A percentile compares a stretch with the other conserved stretches of the same genome.
Conservation (phyloP, 306 rosid genomes). For the Trifolium repens region DNA sequence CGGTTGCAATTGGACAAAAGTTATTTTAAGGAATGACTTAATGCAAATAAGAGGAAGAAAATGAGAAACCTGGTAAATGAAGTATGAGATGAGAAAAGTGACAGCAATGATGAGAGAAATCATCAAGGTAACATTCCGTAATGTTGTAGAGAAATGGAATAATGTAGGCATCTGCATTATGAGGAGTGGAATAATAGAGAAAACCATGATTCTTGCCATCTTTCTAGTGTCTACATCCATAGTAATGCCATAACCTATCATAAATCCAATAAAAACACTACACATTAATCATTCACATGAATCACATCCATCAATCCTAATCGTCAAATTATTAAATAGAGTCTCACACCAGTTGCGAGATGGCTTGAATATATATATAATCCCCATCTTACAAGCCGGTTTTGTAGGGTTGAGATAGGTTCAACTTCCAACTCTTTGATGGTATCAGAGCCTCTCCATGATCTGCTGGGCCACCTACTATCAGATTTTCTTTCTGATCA, state of each 20-base stretch:
- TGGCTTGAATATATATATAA: no score
- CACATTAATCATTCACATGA: neutral
- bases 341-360: no score
- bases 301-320: neutral
- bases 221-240: conserved; percentile 59
- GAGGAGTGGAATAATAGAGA: conserved; percentile 57
- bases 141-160: conserved; percentile 34
- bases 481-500: no score
- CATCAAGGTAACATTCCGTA: conserved; percentile 48
- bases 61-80: conserved; percentile 64
- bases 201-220: conserved; percentile 59
- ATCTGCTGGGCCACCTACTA: no score
- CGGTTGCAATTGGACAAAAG: neutral
- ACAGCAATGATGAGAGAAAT: conserved; percentile 53
- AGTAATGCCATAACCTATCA: conserved; percentile 58
- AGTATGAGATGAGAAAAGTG: conserved; percentile 51
- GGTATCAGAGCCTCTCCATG: no score
- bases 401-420: no score
- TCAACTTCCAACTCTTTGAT: no score
- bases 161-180: conserved; percentile 61
- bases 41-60: conserved; percentile 1
- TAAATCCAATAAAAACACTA: neutral
- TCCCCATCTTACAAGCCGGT: no score
- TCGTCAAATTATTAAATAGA: no score
- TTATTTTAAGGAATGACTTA: no score